These are phyloP conservation scores for Chytriomyces hyalinus DNA, from an alignment of 192 early-diverging fungal species.

Conservation along the genomic window DNA sequence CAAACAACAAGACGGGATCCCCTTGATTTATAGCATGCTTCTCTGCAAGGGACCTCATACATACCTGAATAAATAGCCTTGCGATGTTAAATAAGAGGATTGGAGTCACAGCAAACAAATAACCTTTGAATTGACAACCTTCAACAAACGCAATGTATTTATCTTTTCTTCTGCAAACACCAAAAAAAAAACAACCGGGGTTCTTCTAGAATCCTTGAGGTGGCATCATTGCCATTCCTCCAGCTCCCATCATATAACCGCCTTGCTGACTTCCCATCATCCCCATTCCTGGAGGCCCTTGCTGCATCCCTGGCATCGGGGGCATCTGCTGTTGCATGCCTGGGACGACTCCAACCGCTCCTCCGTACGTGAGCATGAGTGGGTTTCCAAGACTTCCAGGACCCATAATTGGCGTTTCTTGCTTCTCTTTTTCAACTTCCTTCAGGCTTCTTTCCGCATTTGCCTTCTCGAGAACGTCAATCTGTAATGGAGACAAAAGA, in stretches of 20 bases:
- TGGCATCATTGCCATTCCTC: background rate
- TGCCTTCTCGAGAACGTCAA: conserved; percentile 63
- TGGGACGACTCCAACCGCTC: conserved; percentile 19
- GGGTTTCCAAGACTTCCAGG: conserved; percentile 75
- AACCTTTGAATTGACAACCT: too few relatives aligned
- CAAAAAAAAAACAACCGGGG: background rate
- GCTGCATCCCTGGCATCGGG: background rate
- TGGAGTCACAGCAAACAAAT: too few relatives aligned
- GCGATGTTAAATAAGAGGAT: too few relatives aligned
- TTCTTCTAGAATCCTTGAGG: conserved; percentile 24
- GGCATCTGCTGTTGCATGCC: conserved; percentile 12
- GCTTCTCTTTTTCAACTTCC: conserved; percentile 64
- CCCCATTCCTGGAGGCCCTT: background rate
- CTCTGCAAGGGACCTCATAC: too few relatives aligned
- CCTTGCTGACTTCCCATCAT: background rate
- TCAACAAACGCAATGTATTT: too few relatives aligned
- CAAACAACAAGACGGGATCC: background rate
- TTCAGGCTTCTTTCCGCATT: conserved; percentile 50
- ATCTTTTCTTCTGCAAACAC: too few relatives aligned
- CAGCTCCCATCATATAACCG: conserved; percentile 9
- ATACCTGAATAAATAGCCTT: too few relatives aligned
- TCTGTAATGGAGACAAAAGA: background rate
- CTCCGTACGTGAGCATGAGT: conserved; percentile 74
- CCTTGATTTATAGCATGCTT: too few relatives aligned
- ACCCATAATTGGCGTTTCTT: conserved; percentile 63